Evolutionary conservation across 2,329 filamentous ascomycete genomes (phyloP).

Genomic region (Xylariaceae sp.): DNA sequence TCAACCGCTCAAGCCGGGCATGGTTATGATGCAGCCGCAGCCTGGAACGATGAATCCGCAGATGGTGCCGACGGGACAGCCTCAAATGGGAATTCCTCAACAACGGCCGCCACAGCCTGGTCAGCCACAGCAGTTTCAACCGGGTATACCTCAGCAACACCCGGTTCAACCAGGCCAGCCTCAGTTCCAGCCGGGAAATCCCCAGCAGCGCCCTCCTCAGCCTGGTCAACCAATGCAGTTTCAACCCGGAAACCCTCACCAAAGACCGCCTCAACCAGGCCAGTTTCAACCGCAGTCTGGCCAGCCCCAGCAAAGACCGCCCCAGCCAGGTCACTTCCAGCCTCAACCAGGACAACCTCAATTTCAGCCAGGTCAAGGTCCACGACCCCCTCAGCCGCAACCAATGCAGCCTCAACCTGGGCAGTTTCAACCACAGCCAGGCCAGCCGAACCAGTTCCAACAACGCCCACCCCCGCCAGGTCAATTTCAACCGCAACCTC

Average conservation of each 20-base stretch:
- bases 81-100: slow-evolving; percentile 5
- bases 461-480: background rate
- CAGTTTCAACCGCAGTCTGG: slow-evolving; percentile 1
- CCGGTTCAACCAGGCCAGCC: background rate
- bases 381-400: slow-evolving; percentile 11
- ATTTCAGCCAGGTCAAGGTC: background rate
- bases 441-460: slow-evolving; percentile 17
- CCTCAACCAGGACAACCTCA: background rate
- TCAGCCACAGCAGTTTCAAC: background rate
- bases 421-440: background rate
- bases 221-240: background rate
- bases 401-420: slow-evolving; percentile 8
- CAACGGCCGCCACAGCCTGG: background rate
- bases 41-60: background rate
- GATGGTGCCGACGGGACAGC: slow-evolving; percentile 1
- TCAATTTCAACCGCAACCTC: background rate
- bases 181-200: background rate
- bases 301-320: slow-evolving; percentile 6
- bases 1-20: slow-evolving; percentile 8
- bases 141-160: background rate
- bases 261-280: background rate
- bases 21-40: slow-evolving; percentile 3
- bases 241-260: background rate
- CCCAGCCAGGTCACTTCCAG: slow-evolving; percentile 11
- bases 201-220: slow-evolving; percentile 1